A percentile compares a stretch with the other conserved stretches of the same genome.
These are phyloP conservation scores for Rubia yunnanensis DNA, from an alignment of 257 asterid genomes.

Conservation along the genomic window DNA sequence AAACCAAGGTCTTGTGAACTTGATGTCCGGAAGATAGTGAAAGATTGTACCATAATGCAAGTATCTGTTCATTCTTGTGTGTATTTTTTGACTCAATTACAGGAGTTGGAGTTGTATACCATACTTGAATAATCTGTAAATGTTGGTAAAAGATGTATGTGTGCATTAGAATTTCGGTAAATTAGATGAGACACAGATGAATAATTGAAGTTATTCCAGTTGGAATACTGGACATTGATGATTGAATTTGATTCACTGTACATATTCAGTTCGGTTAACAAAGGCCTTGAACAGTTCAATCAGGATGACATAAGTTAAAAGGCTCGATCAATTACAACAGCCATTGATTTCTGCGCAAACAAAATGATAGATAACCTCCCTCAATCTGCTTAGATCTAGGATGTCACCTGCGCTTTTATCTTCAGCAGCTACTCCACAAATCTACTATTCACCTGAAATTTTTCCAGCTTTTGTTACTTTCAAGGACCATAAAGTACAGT, in stretches of 20 bases:
- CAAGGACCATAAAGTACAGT: neutral
- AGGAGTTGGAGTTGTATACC: neutral
- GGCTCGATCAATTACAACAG: neutral
- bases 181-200: neutral
- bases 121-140: conserved; percentile 11
- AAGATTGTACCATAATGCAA: neutral
- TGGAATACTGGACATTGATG: neutral
- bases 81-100: neutral
- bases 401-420: neutral
- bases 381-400: neutral
- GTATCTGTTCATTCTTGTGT: neutral
- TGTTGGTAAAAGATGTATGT: conserved; percentile 2
- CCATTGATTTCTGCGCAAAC: neutral
- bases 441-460: neutral
- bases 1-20: conserved; percentile 52
- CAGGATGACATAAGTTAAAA: neutral
- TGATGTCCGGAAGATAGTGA: conserved; percentile 69
- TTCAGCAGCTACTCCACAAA: neutral
- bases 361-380: neutral
- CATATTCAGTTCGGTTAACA: neutral
- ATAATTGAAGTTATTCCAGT: neutral
- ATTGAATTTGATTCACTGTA: neutral
- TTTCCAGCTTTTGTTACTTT: neutral
- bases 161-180: neutral
- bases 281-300: conserved; percentile 4